Evolutionary conservation across 805 yeast genomes (phyloP), one percentile per base, ranked within the genome.

Genomic region (Lachancea cidri): DNA sequence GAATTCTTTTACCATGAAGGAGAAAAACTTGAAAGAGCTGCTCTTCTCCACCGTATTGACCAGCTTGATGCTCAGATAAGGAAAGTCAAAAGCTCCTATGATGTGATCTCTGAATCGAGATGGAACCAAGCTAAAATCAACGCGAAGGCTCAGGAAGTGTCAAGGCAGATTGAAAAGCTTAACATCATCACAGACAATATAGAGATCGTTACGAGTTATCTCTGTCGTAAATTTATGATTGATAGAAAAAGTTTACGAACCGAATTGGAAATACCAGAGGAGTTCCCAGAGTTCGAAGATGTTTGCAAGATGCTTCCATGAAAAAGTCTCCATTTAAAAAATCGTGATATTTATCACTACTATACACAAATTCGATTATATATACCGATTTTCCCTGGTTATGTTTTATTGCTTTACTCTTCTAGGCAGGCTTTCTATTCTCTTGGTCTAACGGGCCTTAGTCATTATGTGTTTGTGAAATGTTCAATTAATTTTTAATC

Each of bases 191-290:
- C 66, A 13, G 77, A 74, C 43, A 72, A 70, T 42, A 67, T 75
- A 35, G 76, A 71, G 35, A 33, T 57, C 35, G 38, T 76, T 17
- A 39, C 71, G 1, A 59, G 55, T 5, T 68, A 66, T 44, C 60
- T 75, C 20, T 47, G 61, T 3, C 55, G 51, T 14, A 55, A 58
- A 14, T 57, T 46, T 35, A 61, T 58, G 4, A 49, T 71, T 7
- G 52, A 53, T 3, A 43, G 64, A 13, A 45, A 47, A 5, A 51
- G 49, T 15, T 54, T 75, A 16, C 52, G 63, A 18, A 43, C 56
- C 14, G 76, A 73, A 47, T 55, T 73, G 32, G 65, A 57, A 3
- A 62, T 74, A 4, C 78, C 80, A 0, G 66, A 62, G 4, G 75
- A 70, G 41, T 67, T 69, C 38, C 49, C 46, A 3, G 62, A 63